These are phyloP conservation scores for Scytalidium lignicola DNA, from an alignment of 2,329 filamentous ascomycete species.

Conservation along the genomic window DNA sequence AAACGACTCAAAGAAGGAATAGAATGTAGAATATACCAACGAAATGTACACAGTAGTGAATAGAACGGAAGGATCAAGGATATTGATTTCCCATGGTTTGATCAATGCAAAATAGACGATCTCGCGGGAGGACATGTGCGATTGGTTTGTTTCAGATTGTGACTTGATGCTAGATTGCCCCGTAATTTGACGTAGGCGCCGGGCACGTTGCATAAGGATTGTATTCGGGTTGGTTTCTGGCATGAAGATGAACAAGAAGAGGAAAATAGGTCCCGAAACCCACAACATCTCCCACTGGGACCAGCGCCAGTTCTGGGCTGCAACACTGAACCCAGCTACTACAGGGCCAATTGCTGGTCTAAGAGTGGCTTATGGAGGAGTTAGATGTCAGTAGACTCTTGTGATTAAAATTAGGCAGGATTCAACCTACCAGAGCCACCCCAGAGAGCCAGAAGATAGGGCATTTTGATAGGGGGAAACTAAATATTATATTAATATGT, in stretches of 20 bases:
- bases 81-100: conserved; percentile 52
- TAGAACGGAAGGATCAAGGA: conserved; percentile 55
- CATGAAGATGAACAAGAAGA: conserved; percentile 54
- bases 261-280: conserved; percentile 50
- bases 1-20: conserved; percentile 61
- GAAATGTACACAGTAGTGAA: conserved; percentile 56
- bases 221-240: conserved; percentile 57
- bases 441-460: conserved; percentile 53
- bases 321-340: conserved; percentile 52
- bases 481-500: not conserved
- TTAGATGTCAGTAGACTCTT: not conserved
- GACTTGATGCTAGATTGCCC: conserved; percentile 49
- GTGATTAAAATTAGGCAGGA: not conserved
- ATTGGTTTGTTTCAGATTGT: conserved; percentile 57
- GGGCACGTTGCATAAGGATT: conserved; percentile 55
- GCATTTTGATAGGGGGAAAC: conserved; percentile 34
- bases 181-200: conserved; percentile 52
- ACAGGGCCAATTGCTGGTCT: conserved; percentile 54
- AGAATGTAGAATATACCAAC: conserved; percentile 56
- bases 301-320: conserved; percentile 54
- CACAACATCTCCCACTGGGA: conserved; percentile 57
- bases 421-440: conserved; percentile 36
- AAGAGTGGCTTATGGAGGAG: conserved; percentile 24
- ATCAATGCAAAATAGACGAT: conserved; percentile 50
- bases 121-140: conserved; percentile 40